These are phyloP conservation scores for Tolypocladium tropicale DNA, from an alignment of 2,329 filamentous ascomycete genomes.

Conservation along the genomic window DNA sequence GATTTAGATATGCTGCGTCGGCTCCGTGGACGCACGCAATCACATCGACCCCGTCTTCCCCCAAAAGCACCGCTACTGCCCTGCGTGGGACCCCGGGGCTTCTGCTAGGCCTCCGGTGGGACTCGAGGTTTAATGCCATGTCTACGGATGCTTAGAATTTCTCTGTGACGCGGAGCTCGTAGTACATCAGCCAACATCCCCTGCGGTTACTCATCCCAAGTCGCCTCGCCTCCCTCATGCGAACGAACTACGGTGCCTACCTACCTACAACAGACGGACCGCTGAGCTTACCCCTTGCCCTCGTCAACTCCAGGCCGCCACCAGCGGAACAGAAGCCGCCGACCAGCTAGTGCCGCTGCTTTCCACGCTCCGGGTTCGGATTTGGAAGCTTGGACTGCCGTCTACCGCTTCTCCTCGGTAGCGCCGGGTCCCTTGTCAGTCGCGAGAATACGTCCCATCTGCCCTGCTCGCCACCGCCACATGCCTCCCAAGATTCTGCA, in stretches of 20 bases:
- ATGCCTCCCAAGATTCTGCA: background rate
- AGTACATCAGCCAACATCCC: background rate
- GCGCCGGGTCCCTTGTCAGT: conserved; percentile 1
- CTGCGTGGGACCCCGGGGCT: background rate
- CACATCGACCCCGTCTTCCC: background rate
- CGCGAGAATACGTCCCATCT: background rate
- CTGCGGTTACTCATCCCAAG: background rate
- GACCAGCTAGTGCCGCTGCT: conserved; percentile 1
- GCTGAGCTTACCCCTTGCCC: background rate
- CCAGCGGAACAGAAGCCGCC: conserved; percentile 3
- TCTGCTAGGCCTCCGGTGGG: background rate
- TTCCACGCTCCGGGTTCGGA: background rate
- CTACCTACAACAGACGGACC: background rate
- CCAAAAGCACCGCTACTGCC: background rate
- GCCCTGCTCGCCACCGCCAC: conserved; percentile 3
- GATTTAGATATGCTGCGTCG: background rate
- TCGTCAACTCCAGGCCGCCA: background rate
- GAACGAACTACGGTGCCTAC: background rate
- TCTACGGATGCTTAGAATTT: too few relatives aligned
- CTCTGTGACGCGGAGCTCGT: too few relatives aligned
- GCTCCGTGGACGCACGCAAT: background rate
- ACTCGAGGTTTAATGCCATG: background rate
- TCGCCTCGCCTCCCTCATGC: background rate
- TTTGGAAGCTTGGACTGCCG: conserved; percentile 1
- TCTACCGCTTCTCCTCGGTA: background rate